These are phyloP conservation scores for Calonectria ilicicola DNA, from an alignment of 2,329 filamentous ascomycete genomes.

Conservation along the genomic window DNA sequence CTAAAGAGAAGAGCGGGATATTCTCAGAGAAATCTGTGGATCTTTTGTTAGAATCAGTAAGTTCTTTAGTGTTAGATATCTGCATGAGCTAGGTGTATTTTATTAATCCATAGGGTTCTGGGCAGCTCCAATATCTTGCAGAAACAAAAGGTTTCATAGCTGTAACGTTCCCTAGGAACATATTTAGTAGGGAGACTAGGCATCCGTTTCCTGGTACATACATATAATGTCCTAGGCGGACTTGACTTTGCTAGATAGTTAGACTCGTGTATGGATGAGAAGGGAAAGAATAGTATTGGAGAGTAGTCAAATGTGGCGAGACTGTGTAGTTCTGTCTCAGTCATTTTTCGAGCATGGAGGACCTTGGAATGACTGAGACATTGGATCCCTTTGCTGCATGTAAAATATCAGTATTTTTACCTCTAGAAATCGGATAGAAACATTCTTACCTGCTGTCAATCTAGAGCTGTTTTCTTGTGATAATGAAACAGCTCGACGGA, in stretches of 20 bases:
- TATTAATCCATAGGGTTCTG: neutral
- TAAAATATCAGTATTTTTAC: neutral
- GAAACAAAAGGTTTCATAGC: neutral
- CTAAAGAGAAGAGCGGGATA: neutral
- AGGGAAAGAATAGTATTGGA: too few species aligned
- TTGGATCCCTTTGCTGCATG: too few species aligned
- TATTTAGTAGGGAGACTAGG: neutral
- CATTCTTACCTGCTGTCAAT: neutral
- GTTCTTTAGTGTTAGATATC: neutral
- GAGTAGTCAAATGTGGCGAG: too few species aligned
- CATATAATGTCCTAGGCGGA: neutral
- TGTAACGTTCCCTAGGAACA: neutral
- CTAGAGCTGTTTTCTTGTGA: neutral
- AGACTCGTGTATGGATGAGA: too few species aligned
- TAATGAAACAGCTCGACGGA: neutral
- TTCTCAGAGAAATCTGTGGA: neutral
- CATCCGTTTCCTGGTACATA: too few species aligned
- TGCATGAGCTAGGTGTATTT: too few species aligned
- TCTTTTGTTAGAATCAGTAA: neutral
- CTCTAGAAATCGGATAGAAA: neutral
- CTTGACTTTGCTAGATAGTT: too few species aligned
- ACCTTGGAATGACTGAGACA: too few species aligned
- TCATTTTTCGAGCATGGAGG: too few species aligned
- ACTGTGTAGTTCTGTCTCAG: too few species aligned
- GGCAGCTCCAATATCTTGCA: neutral